phyloP scores from a whole-genome alignment of 352 stramenopile species.

The Sclerospora graminicola region DNA sequence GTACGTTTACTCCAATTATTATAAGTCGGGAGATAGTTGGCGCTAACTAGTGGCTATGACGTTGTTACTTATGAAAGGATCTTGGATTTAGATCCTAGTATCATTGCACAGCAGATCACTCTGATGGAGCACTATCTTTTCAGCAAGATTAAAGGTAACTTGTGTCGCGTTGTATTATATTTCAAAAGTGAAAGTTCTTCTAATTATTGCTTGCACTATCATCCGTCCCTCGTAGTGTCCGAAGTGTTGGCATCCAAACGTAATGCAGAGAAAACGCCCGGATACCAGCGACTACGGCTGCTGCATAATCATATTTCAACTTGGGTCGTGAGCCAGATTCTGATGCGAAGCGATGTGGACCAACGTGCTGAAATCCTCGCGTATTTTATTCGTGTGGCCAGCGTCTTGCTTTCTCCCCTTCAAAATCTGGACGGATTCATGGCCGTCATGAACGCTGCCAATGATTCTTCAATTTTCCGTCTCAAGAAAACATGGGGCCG shows the following conservation, averaged over 20 bases:
- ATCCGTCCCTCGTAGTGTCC: conserved; percentile 38
- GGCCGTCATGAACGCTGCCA: conserved; percentile 85
- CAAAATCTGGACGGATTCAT: conserved; percentile 87
- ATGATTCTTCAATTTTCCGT: conserved; percentile 80
- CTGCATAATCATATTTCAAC: conserved; percentile 82
- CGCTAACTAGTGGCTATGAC: neutral
- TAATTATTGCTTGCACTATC: no score
- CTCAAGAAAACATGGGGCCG: conserved; percentile 82
- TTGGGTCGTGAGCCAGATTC: conserved; percentile 79
- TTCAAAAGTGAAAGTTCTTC: neutral
- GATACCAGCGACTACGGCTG: conserved; percentile 71
- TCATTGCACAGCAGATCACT: conserved; percentile 79
- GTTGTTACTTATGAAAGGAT: conserved; percentile 31
- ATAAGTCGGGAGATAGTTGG: neutral
- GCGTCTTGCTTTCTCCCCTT: conserved; percentile 56
- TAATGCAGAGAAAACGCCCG: conserved; percentile 65
- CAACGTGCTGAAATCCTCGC: conserved; percentile 70
- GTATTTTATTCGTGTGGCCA: conserved; percentile 81
- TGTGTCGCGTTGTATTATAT: neutral
- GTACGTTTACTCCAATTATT: conserved; percentile 20
- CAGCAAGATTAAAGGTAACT: conserved; percentile 74
- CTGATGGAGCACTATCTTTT: conserved; percentile 83
- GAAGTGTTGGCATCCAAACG: conserved; percentile 70
- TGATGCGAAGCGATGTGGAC: conserved; percentile 63
- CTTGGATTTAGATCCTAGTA: conserved; percentile 63